Evolutionary conservation across 352 stramenopile genomes (phyloP).

Genomic region (Globisporangium rhizosaccharum): DNA sequence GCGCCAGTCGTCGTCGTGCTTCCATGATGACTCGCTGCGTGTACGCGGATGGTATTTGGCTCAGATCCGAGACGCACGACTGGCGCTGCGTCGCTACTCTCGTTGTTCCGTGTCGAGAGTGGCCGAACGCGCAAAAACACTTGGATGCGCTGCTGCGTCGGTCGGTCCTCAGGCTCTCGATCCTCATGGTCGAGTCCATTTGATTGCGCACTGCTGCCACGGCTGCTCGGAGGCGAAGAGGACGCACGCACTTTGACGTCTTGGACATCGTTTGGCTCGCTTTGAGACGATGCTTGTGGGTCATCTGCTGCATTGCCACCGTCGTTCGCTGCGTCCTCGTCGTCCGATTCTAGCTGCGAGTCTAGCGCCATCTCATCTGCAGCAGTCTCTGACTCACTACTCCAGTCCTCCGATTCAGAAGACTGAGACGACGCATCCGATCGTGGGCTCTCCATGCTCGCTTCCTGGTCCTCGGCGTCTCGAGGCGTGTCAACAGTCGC

Average conservation of each 20-base stretch:
- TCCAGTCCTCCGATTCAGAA: no score
- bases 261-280: no score
- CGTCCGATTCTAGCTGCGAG: background rate
- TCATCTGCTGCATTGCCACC: no score
- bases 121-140: slow-evolving; percentile 75
- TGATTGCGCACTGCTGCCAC: background rate
- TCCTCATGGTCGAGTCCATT: background rate
- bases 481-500: background rate
- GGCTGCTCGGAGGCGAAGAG: background rate
- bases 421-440: no score
- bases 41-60: slow-evolving; percentile 20
- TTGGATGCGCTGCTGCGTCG: slow-evolving; percentile 34
- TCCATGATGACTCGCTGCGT: slow-evolving; percentile 5
- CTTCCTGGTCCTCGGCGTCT: background rate
- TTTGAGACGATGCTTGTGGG: no score
- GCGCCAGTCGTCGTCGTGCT: background rate
- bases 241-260: background rate
- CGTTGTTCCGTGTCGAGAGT: slow-evolving; percentile 9
- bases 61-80: slow-evolving; percentile 30
- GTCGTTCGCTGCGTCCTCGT: background rate
- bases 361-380: no score
- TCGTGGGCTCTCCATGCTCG: no score
- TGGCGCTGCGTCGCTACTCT: slow-evolving; percentile 6
- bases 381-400: no score
- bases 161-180: background rate